Conservation (phyloP, 1,284 basidiomycete genomes). For the Ganoderma resinaceum region DNA sequence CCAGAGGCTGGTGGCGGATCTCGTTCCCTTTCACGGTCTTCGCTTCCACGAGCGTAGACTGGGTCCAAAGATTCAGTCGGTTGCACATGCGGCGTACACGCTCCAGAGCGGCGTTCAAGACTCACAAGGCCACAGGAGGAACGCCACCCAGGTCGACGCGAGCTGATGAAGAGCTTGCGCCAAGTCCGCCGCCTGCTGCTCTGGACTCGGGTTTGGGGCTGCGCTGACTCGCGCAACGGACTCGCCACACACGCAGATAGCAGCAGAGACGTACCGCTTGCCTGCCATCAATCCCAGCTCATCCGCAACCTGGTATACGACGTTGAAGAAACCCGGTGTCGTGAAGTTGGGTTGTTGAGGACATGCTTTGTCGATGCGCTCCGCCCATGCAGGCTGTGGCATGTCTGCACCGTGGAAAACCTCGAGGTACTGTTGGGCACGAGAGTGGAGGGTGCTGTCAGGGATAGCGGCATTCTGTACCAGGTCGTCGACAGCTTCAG, state of each 20-base stretch:
- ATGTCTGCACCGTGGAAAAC: not conserved
- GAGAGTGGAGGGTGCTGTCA: not conserved
- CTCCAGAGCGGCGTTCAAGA: not conserved
- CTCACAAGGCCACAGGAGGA: not conserved
- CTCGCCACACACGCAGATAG: not conserved
- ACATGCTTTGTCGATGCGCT: not conserved
- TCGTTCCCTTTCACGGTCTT: not conserved
- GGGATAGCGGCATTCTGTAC: not conserved
- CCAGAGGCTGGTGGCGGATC: not conserved
- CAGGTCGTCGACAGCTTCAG: not conserved
- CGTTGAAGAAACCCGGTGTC: not conserved
- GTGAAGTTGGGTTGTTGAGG: not conserved
- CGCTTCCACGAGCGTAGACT: not conserved
- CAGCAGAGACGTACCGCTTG: not conserved
- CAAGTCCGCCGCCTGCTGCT: not conserved
- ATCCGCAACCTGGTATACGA: not conserved
- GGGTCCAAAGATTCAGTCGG: not conserved
- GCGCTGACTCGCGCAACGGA: too few relatives aligned
- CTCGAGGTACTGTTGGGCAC: not conserved
- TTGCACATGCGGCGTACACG: not conserved
- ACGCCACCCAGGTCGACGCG: not conserved
- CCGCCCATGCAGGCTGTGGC: not conserved
- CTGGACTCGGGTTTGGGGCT: not conserved
- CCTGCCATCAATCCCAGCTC: not conserved
- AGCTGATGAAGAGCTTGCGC: not conserved